phyloP scores from a whole-genome alignment of 1,284 basidiomycete genomes.

The Ganoderma sinense region DNA sequence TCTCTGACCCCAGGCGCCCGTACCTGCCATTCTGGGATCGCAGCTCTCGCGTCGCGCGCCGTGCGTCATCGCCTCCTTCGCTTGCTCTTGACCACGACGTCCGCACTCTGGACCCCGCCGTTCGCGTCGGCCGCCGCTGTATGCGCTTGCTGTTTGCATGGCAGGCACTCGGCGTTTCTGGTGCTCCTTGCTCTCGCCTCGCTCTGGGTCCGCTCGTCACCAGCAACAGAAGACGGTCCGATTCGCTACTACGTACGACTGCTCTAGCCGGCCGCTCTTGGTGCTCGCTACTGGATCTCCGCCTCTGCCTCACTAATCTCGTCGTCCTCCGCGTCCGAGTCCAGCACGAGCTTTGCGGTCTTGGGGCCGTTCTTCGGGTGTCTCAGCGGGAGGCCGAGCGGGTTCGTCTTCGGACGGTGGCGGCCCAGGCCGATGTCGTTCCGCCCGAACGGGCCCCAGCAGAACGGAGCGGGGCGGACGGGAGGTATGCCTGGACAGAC shows the following conservation, averaged over 20 bases:
- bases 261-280: background rate
- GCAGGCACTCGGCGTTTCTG: too few relatives aligned
- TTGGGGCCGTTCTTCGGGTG: background rate
- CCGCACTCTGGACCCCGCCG: background rate
- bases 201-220: too few relatives aligned
- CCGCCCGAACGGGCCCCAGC: conserved; percentile 6
- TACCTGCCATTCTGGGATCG: background rate
- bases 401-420: background rate
- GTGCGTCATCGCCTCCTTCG: too few relatives aligned
- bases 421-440: conserved; percentile 1
- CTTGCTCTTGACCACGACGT: background rate
- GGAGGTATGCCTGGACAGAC: conserved; percentile 3
- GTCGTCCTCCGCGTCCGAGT: background rate
- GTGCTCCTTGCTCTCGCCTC: too few relatives aligned
- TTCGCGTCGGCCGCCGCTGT: background rate
- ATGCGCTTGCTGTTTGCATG: too few relatives aligned
- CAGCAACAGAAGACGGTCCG: background rate
- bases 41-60: background rate
- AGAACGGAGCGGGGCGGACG: background rate
- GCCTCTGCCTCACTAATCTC: background rate
- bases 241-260: background rate
- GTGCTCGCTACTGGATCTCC: background rate
- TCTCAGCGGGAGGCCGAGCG: background rate
- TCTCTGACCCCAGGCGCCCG: background rate
- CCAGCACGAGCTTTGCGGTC: background rate